These are phyloP conservation scores for Phytophthora hybrid DNA, from an alignment of 352 stramenopile genomes.

Conservation along the genomic window DNA sequence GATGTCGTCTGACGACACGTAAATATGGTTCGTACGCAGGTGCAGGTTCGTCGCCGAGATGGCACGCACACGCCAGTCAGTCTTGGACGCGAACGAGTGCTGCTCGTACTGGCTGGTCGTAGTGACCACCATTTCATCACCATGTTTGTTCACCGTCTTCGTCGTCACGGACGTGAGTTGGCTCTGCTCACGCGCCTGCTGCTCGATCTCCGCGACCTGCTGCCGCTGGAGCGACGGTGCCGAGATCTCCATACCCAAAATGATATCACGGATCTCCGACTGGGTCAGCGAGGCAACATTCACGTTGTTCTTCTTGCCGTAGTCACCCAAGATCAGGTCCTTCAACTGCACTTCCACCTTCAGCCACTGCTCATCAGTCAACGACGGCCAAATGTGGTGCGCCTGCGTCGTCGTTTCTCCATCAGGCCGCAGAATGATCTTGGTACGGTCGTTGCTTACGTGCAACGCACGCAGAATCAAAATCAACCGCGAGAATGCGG, in stretches of 20 bases:
- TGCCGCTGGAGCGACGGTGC: constrained; percentile 99
- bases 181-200: constrained; percentile 98
- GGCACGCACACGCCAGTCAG: constrained; percentile 99
- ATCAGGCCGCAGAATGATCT: constrained; percentile 98
- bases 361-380: constrained; percentile 99
- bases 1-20: constrained; percentile 99
- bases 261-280: constrained; percentile 99
- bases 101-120: constrained; percentile 99
- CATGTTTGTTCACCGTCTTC: constrained; percentile 99
- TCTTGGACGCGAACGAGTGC: constrained; percentile 99
- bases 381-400: constrained; percentile 99
- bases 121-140: constrained; percentile 99
- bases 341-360: constrained; percentile 99
- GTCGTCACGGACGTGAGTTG: constrained; percentile 99
- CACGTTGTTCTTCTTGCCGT: constrained; percentile 99
- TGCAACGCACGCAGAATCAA: constrained; percentile 99
- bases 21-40: constrained; percentile 99
- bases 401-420: constrained; percentile 98
- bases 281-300: constrained; percentile 99
- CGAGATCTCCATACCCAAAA: constrained; percentile 99
- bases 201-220: constrained; percentile 99
- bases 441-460: constrained; percentile 96
- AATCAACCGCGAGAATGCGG: constrained; percentile 99
- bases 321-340: constrained; percentile 99
- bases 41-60: constrained; percentile 99